Evolutionary conservation across 352 stramenopile species (phyloP).

Genomic region (Aphanomyces euteiches): DNA sequence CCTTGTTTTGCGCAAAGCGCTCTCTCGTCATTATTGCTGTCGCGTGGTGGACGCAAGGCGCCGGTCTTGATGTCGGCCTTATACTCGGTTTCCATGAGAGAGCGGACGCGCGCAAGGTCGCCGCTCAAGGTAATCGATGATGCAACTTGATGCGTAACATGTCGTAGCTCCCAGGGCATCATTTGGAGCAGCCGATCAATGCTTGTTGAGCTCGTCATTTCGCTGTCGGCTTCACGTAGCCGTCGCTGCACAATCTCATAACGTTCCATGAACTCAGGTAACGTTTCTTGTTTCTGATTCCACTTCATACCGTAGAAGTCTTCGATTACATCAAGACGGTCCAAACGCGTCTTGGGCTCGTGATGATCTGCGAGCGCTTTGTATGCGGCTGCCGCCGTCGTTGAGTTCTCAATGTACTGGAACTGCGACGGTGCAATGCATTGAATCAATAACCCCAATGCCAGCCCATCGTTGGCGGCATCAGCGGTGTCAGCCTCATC

Average conservation of each 20-base stretch:
- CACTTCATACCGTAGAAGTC: neutral
- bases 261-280: neutral
- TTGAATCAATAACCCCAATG: neutral
- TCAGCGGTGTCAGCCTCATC: neutral
- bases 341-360: neutral
- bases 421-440: neutral
- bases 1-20: neutral
- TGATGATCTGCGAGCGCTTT: neutral
- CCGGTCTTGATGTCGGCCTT: neutral
- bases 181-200: neutral
- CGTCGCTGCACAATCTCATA: neutral
- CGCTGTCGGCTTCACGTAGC: neutral
- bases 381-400: neutral
- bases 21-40: neutral
- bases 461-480: neutral
- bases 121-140: neutral
- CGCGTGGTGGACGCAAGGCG: neutral
- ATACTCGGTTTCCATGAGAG: neutral
- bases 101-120: neutral
- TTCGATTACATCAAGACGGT: neutral
- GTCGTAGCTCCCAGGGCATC: neutral
- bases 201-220: neutral
- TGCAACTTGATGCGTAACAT: neutral
- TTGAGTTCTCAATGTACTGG: neutral
- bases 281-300: neutral